phyloP scores from a whole-genome alignment of 371 early-diverging fungal species.

The Nematocida ausubeli region DNA sequence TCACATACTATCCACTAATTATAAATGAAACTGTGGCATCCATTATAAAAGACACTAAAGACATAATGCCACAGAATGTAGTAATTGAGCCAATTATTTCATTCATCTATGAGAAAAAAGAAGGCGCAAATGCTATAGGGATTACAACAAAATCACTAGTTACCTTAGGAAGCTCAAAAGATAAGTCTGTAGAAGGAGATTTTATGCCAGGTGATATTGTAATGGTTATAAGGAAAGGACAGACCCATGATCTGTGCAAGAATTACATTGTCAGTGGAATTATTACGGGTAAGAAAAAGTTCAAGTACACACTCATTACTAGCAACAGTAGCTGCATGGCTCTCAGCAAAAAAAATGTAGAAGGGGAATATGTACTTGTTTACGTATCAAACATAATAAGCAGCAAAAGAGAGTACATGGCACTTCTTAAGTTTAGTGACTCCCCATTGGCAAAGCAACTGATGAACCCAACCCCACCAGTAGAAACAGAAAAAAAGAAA shows the following conservation, averaged over 20 bases:
- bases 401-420: not conserved
- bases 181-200: not conserved
- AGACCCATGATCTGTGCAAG: not conserved
- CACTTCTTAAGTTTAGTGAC: not conserved
- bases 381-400: not conserved
- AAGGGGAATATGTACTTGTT: not conserved
- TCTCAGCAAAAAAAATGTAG: not conserved
- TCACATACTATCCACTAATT: conserved; percentile 27
- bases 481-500: not conserved
- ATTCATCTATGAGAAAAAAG: not conserved
- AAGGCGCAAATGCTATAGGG: not conserved
- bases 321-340: no score
- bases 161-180: not conserved
- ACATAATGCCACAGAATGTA: not conserved
- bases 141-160: not conserved
- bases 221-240: not conserved
- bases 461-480: not conserved
- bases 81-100: not conserved
- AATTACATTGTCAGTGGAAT: not conserved
- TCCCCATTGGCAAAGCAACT: not conserved
- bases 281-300: not conserved
- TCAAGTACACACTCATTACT: not conserved
- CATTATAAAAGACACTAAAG: not conserved
- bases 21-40: conserved; percentile 26
- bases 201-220: not conserved